Base-by-base conservation (phyloP, 179 eudicot species). In the Drosera spatulata region DNA sequence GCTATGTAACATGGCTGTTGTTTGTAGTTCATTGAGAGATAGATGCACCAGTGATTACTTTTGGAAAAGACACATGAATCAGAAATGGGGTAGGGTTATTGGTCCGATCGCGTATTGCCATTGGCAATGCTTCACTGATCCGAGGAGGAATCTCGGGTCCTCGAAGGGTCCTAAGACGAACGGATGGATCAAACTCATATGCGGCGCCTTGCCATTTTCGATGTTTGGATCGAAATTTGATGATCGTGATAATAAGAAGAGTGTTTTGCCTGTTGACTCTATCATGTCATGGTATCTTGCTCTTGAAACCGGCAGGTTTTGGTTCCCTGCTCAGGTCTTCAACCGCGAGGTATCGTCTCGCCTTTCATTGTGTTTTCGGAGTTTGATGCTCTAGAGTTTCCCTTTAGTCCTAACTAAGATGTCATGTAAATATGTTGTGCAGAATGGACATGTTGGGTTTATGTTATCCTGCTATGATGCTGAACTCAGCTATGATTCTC, bases 391-490 rank as follows among this genome's bases (percentile, higher is more conserved):
- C 47, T 51, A 58, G 40, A 53, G 7, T 48, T 48, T 47, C 14
- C 13, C 39, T 48, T 42, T 39, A 39, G 14, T 6, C 37, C 37
- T 8, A 53, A 4, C 7, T 14, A 7, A 10, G 49, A 45, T 50
- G 4, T 33, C 39, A 55, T 7, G 11, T 12, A 15, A 11, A 50
- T 51, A 5, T 57, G 38, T 48, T 15, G 2, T 77, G 69, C 83
- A 94, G 99, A 85, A 85, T 77, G 99, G 97, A 50, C 96, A 90
- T 81, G 85, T 93, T 72, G 99, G 97, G 52, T 94, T 94, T 65
- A 80, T 90, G 90, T 64, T 94, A 60, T 94, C 99, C 9, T 94
- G 99, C 68, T 90, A 94, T 79, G 99, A 94, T 76, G 99, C 97
- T 66, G 84, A 83, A 69, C 80, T 94, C 51, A 77, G 91, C 78